phyloP scores from a whole-genome alignment of 441 rosid genomes.

The Macaranga tanarius region DNA sequence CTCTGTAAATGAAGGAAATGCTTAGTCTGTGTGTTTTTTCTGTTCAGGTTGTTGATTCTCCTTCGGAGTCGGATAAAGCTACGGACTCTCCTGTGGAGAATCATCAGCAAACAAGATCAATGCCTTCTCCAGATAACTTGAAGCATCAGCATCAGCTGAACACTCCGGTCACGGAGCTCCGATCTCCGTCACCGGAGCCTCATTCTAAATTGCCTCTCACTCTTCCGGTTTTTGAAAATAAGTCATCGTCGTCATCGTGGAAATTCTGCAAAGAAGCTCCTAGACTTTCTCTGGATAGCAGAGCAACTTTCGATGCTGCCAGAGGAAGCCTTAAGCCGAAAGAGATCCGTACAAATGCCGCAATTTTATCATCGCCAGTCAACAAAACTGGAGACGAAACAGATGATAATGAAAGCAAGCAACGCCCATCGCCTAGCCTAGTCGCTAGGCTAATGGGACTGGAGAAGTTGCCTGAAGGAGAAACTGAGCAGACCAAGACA shows the following conservation, averaged over 20 bases:
- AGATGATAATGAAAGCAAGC: constrained; percentile 39
- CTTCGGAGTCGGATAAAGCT: constrained; percentile 32
- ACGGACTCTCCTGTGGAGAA: constrained; percentile 40
- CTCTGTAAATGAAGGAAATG: background rate
- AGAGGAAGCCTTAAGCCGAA: constrained; percentile 81
- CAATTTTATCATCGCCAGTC: constrained; percentile 32
- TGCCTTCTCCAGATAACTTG: constrained; percentile 48
- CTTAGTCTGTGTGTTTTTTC: background rate
- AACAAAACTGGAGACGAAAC: constrained; percentile 31
- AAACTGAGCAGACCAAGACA: constrained; percentile 41
- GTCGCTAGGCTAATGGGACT: constrained; percentile 92
- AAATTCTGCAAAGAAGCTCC: constrained; percentile 89
- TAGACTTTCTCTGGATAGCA: constrained; percentile 87
- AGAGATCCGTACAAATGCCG: constrained; percentile 56
- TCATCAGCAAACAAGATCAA: constrained; percentile 33
- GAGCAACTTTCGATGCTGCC: constrained; percentile 79
- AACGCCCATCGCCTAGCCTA: constrained; percentile 76
- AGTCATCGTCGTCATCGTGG: constrained; percentile 47
- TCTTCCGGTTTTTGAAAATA: constrained; percentile 51
- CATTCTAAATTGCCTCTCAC: constrained; percentile 43
- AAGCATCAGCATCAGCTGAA: constrained; percentile 24
- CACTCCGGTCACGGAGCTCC: constrained; percentile 33
- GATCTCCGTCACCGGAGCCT: constrained; percentile 41
- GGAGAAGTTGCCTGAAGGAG: constrained; percentile 58
- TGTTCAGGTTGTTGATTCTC: constrained; percentile 44